Percentiles rank a stretch among this genome's conserved stretches.
These are phyloP conservation scores for Penicillium freii DNA, from an alignment of 2,329 filamentous ascomycete genomes.

Conservation along the genomic window DNA sequence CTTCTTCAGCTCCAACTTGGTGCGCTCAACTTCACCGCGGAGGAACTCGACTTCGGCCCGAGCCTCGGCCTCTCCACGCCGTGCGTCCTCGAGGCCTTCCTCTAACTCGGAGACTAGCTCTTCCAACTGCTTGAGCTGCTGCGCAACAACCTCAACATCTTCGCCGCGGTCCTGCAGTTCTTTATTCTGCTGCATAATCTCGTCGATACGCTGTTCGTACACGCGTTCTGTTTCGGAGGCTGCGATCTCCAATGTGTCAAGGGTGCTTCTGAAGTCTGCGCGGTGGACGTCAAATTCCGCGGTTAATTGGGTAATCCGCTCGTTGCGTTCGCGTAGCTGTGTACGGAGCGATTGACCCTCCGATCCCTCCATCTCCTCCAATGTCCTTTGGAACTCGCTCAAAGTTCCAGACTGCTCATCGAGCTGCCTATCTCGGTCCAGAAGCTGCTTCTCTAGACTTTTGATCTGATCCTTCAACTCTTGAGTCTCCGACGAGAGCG, in stretches of 20 bases:
- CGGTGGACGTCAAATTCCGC: conserved; percentile 92
- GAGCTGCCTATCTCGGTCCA: conserved; percentile 83
- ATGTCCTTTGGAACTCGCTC: conserved; percentile 82
- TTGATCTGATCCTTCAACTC: conserved; percentile 69
- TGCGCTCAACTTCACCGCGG: conserved; percentile 88
- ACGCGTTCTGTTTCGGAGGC: conserved; percentile 92
- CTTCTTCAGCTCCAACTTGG: conserved; percentile 78
- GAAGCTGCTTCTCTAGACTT: conserved; percentile 68
- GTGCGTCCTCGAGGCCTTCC: conserved; percentile 91
- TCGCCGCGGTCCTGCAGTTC: conserved; percentile 79
- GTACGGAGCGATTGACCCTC: conserved; percentile 75
- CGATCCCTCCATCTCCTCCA: conserved; percentile 78
- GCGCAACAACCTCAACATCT: conserved; percentile 87
- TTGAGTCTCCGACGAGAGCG: conserved; percentile 30
- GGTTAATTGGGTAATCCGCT: conserved; percentile 90
- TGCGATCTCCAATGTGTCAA: conserved; percentile 93
- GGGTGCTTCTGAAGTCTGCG: conserved; percentile 93
- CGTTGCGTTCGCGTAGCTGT: conserved; percentile 90
- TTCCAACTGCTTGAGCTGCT: conserved; percentile 90
- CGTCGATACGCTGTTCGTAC: conserved; percentile 65
- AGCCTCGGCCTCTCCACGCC: conserved; percentile 91
- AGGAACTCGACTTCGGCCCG: conserved; percentile 94
- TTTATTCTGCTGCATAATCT: conserved; percentile 73
- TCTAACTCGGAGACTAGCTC: conserved; percentile 96
- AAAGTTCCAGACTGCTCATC: conserved; percentile 80